phyloP scores from a whole-genome alignment of 1,284 basidiomycete genomes.

The Ustilago vetiveriae region DNA sequence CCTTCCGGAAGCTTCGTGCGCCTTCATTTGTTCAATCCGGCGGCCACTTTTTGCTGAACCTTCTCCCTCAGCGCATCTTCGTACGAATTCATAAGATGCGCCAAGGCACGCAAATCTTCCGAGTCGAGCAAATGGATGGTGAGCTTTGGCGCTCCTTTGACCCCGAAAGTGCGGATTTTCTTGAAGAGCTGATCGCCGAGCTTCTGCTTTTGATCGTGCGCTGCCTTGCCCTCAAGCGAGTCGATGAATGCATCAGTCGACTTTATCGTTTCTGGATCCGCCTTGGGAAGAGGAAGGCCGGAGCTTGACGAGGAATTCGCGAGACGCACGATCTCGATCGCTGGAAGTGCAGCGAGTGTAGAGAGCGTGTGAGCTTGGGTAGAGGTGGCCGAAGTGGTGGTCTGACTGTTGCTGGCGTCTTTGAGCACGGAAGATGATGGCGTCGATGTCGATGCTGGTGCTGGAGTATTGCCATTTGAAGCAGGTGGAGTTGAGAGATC shows the following conservation, averaged over 20 bases:
- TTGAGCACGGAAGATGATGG: conserved; percentile 6
- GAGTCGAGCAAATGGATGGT: conserved; percentile 81
- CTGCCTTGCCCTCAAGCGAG: conserved; percentile 73
- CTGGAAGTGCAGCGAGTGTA: conserved; percentile 75
- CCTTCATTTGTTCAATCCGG: conserved; percentile 45
- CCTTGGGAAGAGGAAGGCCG: conserved; percentile 76
- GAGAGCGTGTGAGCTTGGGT: conserved; percentile 47
- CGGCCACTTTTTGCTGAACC: conserved; percentile 40
- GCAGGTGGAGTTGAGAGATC: conserved; percentile 7
- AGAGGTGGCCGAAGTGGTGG: conserved; percentile 15
- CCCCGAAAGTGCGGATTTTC: conserved; percentile 79
- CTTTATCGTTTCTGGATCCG: conserved; percentile 75
- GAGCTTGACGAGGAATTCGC: conserved; percentile 70
- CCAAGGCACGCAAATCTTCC: conserved; percentile 82
- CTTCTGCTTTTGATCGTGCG: conserved; percentile 79
- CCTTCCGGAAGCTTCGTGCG: too few species aligned
- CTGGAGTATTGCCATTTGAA: not conserved
- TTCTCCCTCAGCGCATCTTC: conserved; percentile 79
- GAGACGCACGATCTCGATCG: conserved; percentile 73
- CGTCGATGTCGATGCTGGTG: not conserved
- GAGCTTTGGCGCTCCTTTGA: conserved; percentile 74
- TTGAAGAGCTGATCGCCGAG: conserved; percentile 71
- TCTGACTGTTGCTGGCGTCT: conserved; percentile 47
- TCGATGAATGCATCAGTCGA: conserved; percentile 83
- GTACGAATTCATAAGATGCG: conserved; percentile 87